A percentile compares a stretch with the other conserved stretches of the same genome.
Evolutionary conservation across 1,284 basidiomycete species (phyloP).

Genomic region (Ceratobasidium sp.): DNA sequence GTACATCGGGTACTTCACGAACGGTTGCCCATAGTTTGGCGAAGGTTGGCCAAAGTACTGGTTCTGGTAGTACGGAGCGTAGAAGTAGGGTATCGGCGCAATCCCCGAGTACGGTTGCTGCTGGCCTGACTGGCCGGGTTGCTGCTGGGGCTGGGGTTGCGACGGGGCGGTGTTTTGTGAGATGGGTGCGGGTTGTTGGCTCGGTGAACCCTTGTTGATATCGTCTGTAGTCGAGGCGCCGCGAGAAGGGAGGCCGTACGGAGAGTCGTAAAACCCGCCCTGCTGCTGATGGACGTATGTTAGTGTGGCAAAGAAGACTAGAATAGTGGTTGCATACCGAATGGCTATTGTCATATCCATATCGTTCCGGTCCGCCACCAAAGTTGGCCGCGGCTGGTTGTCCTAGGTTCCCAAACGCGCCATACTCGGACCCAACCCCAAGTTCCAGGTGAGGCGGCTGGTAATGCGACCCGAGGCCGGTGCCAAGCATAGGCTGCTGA

Average conservation of each 20-base stretch:
- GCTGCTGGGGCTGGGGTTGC: conserved; percentile 54
- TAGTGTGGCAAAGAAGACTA: not conserved
- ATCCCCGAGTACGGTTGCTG: conserved; percentile 54
- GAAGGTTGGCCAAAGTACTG: conserved; percentile 76
- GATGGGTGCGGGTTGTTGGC: conserved; percentile 7
- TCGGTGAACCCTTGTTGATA: conserved; percentile 18
- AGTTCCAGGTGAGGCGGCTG: conserved; percentile 10
- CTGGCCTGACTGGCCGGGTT: conserved; percentile 54
- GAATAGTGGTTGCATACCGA: conserved; percentile 1
- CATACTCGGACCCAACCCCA: conserved; percentile 12
- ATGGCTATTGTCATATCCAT: conserved; percentile 32
- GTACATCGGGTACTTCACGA: conserved; percentile 79
- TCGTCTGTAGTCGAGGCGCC: conserved; percentile 1
- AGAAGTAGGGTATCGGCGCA: conserved; percentile 71
- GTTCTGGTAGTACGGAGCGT: conserved; percentile 70
- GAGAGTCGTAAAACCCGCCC: conserved; percentile 40
- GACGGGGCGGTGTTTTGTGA: conserved; percentile 46
- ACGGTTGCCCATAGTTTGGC: conserved; percentile 72
- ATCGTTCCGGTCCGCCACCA: conserved; percentile 23
- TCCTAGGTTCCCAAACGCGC: conserved; percentile 12
- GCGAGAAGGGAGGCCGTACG: conserved; percentile 36
- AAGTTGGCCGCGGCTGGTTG: conserved; percentile 8
- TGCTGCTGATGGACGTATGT: conserved; percentile 32
- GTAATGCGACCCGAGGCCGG: conserved; percentile 10
- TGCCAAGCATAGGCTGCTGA: conserved; percentile 1